Percentiles rank a stretch among this genome's conserved stretches.
phyloP scores from a whole-genome alignment of 208 protist species.

The Wallacemonas sp. region DNA sequence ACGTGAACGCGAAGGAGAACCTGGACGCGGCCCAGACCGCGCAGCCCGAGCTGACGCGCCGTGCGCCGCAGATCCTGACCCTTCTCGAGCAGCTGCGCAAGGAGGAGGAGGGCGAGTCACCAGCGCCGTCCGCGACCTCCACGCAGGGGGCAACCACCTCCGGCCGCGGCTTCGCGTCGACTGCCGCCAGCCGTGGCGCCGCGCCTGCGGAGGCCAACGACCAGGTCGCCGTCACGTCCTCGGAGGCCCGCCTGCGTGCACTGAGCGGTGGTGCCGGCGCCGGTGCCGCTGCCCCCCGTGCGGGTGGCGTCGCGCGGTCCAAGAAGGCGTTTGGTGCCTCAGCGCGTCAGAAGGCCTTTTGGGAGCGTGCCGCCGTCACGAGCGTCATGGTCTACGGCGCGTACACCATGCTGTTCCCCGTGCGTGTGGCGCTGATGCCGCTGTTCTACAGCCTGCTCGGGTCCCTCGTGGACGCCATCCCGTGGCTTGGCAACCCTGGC shows the following conservation, averaged over 20 bases:
- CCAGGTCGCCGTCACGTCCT: slow-evolving; percentile 46
- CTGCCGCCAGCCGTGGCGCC: slow-evolving; percentile 6
- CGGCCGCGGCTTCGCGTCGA: slow-evolving; percentile 4
- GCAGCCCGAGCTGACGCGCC: slow-evolving; percentile 69
- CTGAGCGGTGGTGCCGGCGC: slow-evolving; percentile 27
- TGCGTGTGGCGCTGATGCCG: slow-evolving; percentile 75
- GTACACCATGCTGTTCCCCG: slow-evolving; percentile 80
- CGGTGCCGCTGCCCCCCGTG: slow-evolving; percentile 5
- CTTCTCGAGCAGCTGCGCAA: slow-evolving; percentile 69
- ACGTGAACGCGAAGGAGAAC: slow-evolving; percentile 71
- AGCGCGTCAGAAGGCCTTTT: slow-evolving; percentile 59
- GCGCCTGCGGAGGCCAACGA: slow-evolving; percentile 19
- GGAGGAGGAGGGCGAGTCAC: slow-evolving; percentile 43
- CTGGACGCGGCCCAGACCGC: slow-evolving; percentile 56
- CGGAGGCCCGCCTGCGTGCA: slow-evolving; percentile 55
- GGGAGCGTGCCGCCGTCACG: slow-evolving; percentile 66
- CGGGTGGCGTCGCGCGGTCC: slow-evolving; percentile 23
- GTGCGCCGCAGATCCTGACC: slow-evolving; percentile 54
- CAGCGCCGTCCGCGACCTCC: not conserved
- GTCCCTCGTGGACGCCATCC: slow-evolving; percentile 58
- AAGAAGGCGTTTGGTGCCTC: slow-evolving; percentile 35
- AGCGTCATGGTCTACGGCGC: slow-evolving; percentile 53
- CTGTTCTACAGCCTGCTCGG: slow-evolving; percentile 68
- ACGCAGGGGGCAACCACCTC: slow-evolving; percentile 2
- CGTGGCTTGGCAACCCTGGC: slow-evolving; percentile 65